Percentiles rank a stretch among this genome's conserved stretches.
phyloP scores from a whole-genome alignment of 1,284 basidiomycete species.

The Trametes hirsuta region DNA sequence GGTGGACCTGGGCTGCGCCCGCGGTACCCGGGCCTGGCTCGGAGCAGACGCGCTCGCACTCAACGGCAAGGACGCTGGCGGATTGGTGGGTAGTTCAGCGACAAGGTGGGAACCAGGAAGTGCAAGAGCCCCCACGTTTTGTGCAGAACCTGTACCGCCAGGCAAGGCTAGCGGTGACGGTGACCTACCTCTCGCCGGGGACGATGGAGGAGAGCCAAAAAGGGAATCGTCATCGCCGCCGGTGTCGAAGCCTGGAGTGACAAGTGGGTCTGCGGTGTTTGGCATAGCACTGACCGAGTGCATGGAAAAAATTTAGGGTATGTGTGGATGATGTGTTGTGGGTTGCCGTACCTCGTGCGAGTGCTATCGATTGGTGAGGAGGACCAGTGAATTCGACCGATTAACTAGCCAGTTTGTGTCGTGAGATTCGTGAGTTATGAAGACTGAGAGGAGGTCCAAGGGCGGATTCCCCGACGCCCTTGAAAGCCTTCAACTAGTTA shows the following conservation, averaged over 20 bases:
- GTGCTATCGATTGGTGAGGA: conserved; percentile 25
- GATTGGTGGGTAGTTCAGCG: conserved; percentile 81
- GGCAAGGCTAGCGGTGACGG: conserved; percentile 60
- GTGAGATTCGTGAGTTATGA: neutral
- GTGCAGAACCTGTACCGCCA: conserved; percentile 47
- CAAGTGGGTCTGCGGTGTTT: conserved; percentile 5
- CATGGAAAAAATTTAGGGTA: neutral
- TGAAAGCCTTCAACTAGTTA: neutral
- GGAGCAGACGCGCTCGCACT: conserved; percentile 32
- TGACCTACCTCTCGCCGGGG: conserved; percentile 76
- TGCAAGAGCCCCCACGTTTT: conserved; percentile 95
- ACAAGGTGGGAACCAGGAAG: conserved; percentile 86
- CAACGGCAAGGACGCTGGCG: conserved; percentile 65
- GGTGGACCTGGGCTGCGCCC: conserved; percentile 2
- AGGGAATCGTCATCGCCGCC: conserved; percentile 68
- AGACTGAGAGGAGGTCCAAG: neutral
- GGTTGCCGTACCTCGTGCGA: conserved; percentile 20
- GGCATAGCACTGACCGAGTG: conserved; percentile 23
- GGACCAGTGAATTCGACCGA: conserved; percentile 1
- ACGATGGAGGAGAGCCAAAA: conserved; percentile 78
- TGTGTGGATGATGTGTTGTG: neutral
- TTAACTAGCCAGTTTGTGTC: conserved; percentile 16
- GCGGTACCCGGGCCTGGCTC: conserved; percentile 7
- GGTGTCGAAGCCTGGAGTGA: conserved; percentile 22
- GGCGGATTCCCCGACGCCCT: too few species aligned